Evolutionary conservation across 169 alveolate species (phyloP), one percentile per base, ranked within the genome.

Genomic region (Fabrea salina): DNA sequence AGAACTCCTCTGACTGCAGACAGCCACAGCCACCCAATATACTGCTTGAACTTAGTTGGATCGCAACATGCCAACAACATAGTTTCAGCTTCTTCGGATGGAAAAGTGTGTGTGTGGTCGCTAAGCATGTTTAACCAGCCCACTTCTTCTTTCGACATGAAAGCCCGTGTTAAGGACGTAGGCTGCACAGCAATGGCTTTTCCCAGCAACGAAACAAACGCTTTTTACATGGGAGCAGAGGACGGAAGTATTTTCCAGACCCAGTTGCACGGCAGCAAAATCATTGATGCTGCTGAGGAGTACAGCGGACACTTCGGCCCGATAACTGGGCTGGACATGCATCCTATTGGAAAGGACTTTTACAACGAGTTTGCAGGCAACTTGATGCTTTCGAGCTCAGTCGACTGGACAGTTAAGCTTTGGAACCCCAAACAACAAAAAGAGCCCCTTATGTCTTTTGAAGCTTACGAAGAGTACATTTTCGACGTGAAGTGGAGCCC

Each of bases 201-300:
- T 82, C 93, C 88, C 25, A 89, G 85, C 51, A 86, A 81, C 53
- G 93, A 87, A 41, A 90, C 89, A 8, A 89, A 90, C 61, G 67
- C 80, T 51, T 81, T 90, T 75, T 82, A 75, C 67, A 80, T 90
- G 8, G 95, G 95, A 11, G 82, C 89, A 82, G 95, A 90, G 66
- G 93, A 90, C 75, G 79, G 79, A 32, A 81, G 77, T 37, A 64
- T 86, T 5, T 43, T 41, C 32, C 56, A 44, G 68, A 80, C 80
- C 80, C 79, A 85, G 51, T 77, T 49, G 11, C 81, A 75, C 41
- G 77, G 76, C 25, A n/a, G 70, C 7, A 79, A 61, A 47, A 19
- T 37, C 39, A 13, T 37, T 1, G 70, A 76, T 76, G 8, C 57
- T 53, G 43, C 59, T 40, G 40, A 66, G 49, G 82, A 75, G 41